Conservation (phyloP, 2,329 filamentous ascomycete species). For the Pseudogymnoascus sp. region DNA sequence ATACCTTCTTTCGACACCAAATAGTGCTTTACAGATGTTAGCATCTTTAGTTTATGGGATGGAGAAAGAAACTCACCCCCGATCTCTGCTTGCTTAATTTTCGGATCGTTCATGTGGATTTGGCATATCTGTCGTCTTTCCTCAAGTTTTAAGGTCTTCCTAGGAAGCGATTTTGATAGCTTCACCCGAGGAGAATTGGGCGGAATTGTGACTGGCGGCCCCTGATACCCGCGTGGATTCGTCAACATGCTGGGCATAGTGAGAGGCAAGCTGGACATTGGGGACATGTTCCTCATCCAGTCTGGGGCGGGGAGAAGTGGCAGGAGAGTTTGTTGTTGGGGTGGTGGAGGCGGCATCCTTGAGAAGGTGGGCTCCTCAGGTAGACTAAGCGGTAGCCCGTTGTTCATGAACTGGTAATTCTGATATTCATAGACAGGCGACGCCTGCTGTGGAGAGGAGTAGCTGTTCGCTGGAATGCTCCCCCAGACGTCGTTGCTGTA, state of each 20-base stretch:
- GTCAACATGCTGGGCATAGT: conserved; percentile 79
- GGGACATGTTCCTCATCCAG: not conserved
- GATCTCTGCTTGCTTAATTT: conserved; percentile 91
- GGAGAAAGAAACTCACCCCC: conserved; percentile 51
- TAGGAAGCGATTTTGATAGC: conserved; percentile 48
- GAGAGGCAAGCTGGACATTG: conserved; percentile 36
- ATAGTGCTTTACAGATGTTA: conserved; percentile 53
- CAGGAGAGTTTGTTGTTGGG: conserved; percentile 53
- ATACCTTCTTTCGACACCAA: conserved; percentile 96
- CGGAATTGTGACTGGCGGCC: conserved; percentile 48
- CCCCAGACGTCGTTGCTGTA: conserved; percentile 44
- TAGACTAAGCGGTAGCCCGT: conserved; percentile 51
- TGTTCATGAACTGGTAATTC: conserved; percentile 51
- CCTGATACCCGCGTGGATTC: conserved; percentile 57
- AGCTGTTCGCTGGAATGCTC: conserved; percentile 38
- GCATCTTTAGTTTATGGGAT: conserved; percentile 18
- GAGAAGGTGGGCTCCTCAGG: conserved; percentile 47
- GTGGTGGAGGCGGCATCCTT: conserved; percentile 48
- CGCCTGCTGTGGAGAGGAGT: conserved; percentile 49
- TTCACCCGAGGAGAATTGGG: conserved; percentile 44
- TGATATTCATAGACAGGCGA: conserved; percentile 64
- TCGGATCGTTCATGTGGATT: conserved; percentile 84
- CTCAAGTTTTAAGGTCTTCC: conserved; percentile 83
- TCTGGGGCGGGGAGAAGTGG: conserved; percentile 53
- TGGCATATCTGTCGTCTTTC: conserved; percentile 90